Conservation (phyloP, 371 early-diverging fungal species). For the Dinochytrium kinnereticum region DNA sequence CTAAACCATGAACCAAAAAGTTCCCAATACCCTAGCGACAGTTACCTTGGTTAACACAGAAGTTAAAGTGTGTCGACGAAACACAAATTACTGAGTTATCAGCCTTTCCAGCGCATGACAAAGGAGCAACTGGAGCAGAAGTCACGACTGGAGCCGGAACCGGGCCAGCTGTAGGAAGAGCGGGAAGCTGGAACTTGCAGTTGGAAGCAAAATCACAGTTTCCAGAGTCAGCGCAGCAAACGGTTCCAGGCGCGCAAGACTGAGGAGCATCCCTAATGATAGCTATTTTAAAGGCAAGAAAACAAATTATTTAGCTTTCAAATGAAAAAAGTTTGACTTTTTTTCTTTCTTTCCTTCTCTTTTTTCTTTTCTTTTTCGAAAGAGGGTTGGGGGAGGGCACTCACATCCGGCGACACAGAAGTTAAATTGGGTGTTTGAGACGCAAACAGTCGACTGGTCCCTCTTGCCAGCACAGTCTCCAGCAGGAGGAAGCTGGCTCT, state of each 20-base stretch:
- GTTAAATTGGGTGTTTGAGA: background rate
- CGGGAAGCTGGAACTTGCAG: slow-evolving; percentile 17
- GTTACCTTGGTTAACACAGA: too few species aligned
- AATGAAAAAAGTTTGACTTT: too few species aligned
- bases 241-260: slow-evolving; percentile 28
- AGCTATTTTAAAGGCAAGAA: background rate
- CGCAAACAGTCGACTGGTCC: background rate
- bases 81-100: too few species aligned
- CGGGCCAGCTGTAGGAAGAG: background rate
- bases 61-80: too few species aligned
- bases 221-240: slow-evolving; percentile 36
- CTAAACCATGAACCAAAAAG: too few species aligned
- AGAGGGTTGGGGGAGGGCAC: background rate
- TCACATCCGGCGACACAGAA: background rate
- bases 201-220: slow-evolving; percentile 31
- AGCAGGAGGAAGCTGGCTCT: slow-evolving; percentile 2
- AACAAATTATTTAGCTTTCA: slow-evolving; percentile 12
- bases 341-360: too few species aligned
- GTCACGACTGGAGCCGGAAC: background rate
- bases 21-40: too few species aligned
- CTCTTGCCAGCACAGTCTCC: background rate
- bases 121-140: background rate
- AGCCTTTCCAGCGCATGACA: background rate
- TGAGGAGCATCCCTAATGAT: slow-evolving; percentile 9
- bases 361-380: background rate